These are phyloP conservation scores for Ascochyta koolunga DNA, from an alignment of 2,329 filamentous ascomycete genomes.

Conservation along the genomic window DNA sequence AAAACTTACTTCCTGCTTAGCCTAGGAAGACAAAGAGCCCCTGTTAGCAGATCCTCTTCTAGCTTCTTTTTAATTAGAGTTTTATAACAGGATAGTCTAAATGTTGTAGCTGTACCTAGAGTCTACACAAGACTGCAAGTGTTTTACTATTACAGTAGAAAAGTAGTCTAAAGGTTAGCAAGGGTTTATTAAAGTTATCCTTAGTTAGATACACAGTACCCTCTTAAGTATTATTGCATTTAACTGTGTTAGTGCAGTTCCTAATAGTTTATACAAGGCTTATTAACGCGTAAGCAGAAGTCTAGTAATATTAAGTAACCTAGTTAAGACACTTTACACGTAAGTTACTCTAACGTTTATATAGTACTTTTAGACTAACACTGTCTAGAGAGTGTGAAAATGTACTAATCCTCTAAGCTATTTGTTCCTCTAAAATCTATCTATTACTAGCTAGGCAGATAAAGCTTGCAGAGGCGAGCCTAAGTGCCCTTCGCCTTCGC, in stretches of 20 bases:
- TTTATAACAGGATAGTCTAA: no score
- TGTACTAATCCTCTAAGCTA: background rate
- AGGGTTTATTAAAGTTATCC: no score
- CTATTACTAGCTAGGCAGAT: background rate
- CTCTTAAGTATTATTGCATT: background rate
- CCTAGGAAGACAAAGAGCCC: no score
- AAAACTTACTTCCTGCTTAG: no score
- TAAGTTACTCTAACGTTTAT: background rate
- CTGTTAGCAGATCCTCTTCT: no score
- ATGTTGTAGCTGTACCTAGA: no score
- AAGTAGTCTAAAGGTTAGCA: background rate
- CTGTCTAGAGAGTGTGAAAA: background rate
- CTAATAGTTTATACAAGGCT: background rate
- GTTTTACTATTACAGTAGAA: background rate
- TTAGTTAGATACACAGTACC: background rate
- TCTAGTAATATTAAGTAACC: background rate
- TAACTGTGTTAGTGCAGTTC: background rate
- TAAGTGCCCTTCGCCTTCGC: background rate
- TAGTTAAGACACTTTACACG: background rate
- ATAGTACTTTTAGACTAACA: background rate
- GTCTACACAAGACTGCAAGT: no score
- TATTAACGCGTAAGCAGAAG: background rate
- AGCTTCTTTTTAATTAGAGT: no score
- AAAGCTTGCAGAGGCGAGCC: background rate
- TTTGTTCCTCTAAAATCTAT: background rate